Percentiles rank a stretch among this genome's conserved stretches.
phyloP scores from a whole-genome alignment of 352 stramenopile genomes.

The Thalassiosira tumida region DNA sequence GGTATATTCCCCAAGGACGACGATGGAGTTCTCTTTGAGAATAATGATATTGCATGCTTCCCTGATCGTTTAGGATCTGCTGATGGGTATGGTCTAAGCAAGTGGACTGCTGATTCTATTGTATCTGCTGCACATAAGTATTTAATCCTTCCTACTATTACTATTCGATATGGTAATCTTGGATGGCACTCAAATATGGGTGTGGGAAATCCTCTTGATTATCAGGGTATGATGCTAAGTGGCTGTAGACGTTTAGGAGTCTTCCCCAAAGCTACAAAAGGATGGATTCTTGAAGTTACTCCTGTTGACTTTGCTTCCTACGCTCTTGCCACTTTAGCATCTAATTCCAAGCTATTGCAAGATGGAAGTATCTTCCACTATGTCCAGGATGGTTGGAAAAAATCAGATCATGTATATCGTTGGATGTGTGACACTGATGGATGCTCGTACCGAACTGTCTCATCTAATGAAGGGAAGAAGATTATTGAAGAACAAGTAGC shows the following conservation, averaged over 20 bases:
- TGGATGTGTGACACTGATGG: slow-evolving; percentile 11
- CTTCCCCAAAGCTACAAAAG: slow-evolving; percentile 89
- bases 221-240: slow-evolving; percentile 93
- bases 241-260: slow-evolving; percentile 90
- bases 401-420: slow-evolving; percentile 57
- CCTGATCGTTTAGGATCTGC: slow-evolving; percentile 62
- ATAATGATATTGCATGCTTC: slow-evolving; percentile 58
- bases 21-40: slow-evolving; percentile 80
- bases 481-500: slow-evolving; percentile 59
- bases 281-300: slow-evolving; percentile 94
- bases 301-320: slow-evolving; percentile 93
- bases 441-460: not conserved
- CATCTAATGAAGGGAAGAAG: slow-evolving; percentile 51
- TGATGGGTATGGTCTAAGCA: slow-evolving; percentile 90
- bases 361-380: slow-evolving; percentile 61
- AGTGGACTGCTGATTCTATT: slow-evolving; percentile 94
- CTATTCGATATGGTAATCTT: slow-evolving; percentile 94
- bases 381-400: slow-evolving; percentile 71
- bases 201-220: slow-evolving; percentile 93
- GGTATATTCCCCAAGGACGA: slow-evolving; percentile 92
- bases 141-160: slow-evolving; percentile 92
- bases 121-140: slow-evolving; percentile 91
- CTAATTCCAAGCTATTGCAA: slow-evolving; percentile 57
- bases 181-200: slow-evolving; percentile 89
- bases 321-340: slow-evolving; percentile 91